phyloP scores from a whole-genome alignment of 2,329 filamentous ascomycete genomes.

The Orbilia javanica region DNA sequence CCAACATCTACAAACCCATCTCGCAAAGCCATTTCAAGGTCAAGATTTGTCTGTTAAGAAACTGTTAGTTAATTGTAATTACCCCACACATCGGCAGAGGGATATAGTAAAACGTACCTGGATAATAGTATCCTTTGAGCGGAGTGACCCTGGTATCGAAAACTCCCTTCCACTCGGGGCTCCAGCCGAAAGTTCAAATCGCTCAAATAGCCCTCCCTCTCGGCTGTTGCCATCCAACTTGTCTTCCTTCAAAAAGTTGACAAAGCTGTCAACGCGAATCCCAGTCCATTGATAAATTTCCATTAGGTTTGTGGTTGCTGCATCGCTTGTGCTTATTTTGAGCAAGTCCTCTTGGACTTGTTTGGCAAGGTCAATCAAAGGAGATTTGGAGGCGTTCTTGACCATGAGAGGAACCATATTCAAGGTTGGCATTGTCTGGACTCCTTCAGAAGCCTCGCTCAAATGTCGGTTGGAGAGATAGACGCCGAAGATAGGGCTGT shows the following conservation, averaged over 20 bases:
- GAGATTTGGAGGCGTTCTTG: conserved; percentile 61
- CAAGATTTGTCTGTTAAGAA: conserved; percentile 45
- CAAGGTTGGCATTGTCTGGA: conserved; percentile 75
- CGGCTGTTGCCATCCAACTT: conserved; percentile 35
- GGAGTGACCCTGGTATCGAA: conserved; percentile 32
- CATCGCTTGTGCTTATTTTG: conserved; percentile 71
- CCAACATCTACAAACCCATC: conserved; percentile 65
- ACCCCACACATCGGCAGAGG: not conserved
- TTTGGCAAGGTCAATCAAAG: conserved; percentile 70
- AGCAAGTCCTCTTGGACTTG: conserved; percentile 77
- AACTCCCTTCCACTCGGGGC: conserved; percentile 21
- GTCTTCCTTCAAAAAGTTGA: conserved; percentile 74
- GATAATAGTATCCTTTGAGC: conserved; percentile 31
- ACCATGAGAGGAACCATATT: conserved; percentile 82
- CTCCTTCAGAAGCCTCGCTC: conserved; percentile 59
- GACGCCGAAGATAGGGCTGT: conserved; percentile 76
- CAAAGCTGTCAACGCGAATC: conserved; percentile 76
- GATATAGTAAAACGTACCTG: conserved; percentile 28
- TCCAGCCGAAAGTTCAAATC: conserved; percentile 28
- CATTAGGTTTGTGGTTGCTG: conserved; percentile 73
- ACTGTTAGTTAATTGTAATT: conserved; percentile 19
- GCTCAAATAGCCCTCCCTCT: conserved; percentile 33
- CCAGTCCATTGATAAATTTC: conserved; percentile 83
- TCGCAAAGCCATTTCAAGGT: conserved; percentile 48
- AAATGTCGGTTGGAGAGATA: conserved; percentile 81